phyloP scores from a whole-genome alignment of 108 stramenopile species.

The Cyclostephanos tholiformis region DNA sequence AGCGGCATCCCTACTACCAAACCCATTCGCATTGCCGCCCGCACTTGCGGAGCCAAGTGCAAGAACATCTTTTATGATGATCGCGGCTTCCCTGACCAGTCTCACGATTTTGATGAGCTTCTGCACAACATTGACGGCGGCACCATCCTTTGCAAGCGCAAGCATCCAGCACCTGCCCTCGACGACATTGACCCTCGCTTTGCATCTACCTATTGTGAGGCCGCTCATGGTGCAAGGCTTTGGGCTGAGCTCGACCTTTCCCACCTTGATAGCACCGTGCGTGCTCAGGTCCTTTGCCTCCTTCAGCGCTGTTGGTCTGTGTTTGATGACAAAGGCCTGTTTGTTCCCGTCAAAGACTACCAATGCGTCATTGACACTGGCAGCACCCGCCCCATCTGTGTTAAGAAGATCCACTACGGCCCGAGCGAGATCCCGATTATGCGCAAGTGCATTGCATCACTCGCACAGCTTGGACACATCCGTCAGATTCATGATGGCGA shows the following conservation, averaged over 20 bases:
- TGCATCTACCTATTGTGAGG: background rate
- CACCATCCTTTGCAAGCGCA: background rate
- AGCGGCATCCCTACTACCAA: background rate
- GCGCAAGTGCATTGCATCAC: background rate
- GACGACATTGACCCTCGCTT: background rate
- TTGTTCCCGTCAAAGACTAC: background rate
- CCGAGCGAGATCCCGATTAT: background rate
- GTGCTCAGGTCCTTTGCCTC: no score
- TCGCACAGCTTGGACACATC: background rate
- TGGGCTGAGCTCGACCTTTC: background rate
- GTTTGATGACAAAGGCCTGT: background rate
- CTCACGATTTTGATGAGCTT: background rate
- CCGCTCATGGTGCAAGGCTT: background rate
- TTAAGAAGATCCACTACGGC: background rate
- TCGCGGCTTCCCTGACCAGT: background rate
- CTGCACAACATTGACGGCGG: background rate
- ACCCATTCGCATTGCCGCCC: background rate
- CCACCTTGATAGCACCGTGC: no score
- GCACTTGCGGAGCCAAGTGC: no score
- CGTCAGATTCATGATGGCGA: background rate
- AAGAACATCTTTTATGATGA: background rate
- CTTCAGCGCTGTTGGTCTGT: background rate
- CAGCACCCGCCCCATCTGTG: background rate
- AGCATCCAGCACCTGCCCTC: background rate
- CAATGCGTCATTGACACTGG: background rate